phyloP scores from a whole-genome alignment of 2,329 filamentous ascomycete species.

The Talaromyces sp. region DNA sequence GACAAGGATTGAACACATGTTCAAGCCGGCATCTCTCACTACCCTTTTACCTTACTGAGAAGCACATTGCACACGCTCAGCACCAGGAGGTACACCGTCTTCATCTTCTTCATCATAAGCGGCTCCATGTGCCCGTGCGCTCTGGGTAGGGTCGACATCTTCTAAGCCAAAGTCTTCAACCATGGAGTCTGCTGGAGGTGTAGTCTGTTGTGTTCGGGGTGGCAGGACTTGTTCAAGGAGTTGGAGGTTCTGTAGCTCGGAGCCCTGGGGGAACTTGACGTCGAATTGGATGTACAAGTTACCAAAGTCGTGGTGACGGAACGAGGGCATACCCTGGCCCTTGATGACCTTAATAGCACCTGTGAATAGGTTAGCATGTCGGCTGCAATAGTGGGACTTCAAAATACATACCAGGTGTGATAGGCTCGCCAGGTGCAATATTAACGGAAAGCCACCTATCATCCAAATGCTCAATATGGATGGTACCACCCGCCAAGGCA shows the following conservation, averaged over 20 bases:
- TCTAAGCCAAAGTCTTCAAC: constrained; percentile 85
- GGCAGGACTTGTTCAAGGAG: constrained; percentile 83
- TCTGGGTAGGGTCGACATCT: constrained; percentile 69
- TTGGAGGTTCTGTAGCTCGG: constrained; percentile 66
- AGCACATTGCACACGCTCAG: constrained; percentile 51
- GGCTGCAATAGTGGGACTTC: neutral
- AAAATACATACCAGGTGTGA: constrained; percentile 71
- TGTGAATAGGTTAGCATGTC: constrained; percentile 40
- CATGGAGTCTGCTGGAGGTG: constrained; percentile 81
- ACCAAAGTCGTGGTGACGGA: constrained; percentile 88
- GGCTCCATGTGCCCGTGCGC: constrained; percentile 60
- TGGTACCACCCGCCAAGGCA: constrained; percentile 82
- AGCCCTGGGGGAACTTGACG: constrained; percentile 90
- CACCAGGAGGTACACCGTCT: constrained; percentile 46
- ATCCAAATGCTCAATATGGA: constrained; percentile 94
- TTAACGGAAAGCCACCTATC: constrained; percentile 94
- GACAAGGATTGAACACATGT: neutral
- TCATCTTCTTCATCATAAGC: constrained; percentile 68
- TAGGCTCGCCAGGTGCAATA: constrained; percentile 90
- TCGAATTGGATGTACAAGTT: constrained; percentile 97
- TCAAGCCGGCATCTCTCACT: neutral
- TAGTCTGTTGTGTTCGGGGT: constrained; percentile 58
- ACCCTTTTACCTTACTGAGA: constrained; percentile 40
- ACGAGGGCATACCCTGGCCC: constrained; percentile 96
- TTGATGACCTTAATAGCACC: constrained; percentile 90